These are phyloP conservation scores for Tausonia pullulans DNA, from an alignment of 1,284 basidiomycete species.

Conservation along the genomic window DNA sequence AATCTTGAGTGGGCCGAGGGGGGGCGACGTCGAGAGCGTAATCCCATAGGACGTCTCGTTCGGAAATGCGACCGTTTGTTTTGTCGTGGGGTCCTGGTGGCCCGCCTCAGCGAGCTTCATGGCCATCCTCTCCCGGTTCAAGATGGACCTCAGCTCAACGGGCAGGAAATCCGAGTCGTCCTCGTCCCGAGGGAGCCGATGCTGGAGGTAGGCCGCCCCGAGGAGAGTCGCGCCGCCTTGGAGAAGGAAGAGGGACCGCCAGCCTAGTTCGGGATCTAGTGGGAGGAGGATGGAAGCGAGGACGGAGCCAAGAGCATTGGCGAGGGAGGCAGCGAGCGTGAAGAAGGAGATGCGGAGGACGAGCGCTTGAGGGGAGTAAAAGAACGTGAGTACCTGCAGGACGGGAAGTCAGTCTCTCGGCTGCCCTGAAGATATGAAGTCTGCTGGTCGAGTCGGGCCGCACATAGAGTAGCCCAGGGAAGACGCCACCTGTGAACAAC, in stretches of 20 bases:
- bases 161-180: neutral
- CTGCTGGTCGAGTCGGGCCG: neutral
- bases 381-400: conserved; percentile 3
- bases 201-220: neutral
- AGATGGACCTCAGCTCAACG: neutral
- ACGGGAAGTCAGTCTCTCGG: no score
- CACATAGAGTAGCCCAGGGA: conserved; percentile 10
- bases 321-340: conserved; percentile 12
- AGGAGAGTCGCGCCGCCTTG: conserved; percentile 1
- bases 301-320: conserved; percentile 7
- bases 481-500: conserved; percentile 10
- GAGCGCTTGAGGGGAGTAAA: conserved; percentile 6
- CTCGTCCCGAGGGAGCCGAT: neutral
- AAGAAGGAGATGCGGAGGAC: conserved; percentile 10
- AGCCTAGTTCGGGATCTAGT: neutral
- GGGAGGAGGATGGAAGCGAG: conserved; percentile 8
- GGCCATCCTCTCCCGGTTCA: neutral
- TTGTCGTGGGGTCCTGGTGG: neutral
- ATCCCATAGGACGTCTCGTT: neutral
- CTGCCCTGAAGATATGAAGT: no score
- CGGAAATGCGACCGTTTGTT: no score
- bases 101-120: neutral
- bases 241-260: conserved; percentile 6
- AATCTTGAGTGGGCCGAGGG: no score
- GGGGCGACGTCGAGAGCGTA: no score